These are phyloP conservation scores for Limonomyces culmigenus DNA, from an alignment of 1,284 basidiomycete genomes.

Conservation along the genomic window DNA sequence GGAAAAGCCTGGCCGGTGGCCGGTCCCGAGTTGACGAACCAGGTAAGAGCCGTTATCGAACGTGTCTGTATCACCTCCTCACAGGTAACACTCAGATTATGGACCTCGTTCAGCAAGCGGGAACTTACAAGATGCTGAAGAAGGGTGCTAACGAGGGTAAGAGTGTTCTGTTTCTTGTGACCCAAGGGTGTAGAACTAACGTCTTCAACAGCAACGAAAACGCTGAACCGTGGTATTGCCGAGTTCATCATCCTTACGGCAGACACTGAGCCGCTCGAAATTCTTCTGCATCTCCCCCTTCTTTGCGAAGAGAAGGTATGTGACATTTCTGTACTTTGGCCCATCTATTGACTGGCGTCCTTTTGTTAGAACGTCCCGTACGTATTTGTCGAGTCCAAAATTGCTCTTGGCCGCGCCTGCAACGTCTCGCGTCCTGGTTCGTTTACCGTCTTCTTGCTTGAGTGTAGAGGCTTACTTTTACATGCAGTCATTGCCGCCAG, in stretches of 20 bases:
- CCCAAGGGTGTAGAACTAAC: too few relatives aligned
- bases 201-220: slow-evolving; percentile 67
- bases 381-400: slow-evolving; percentile 89
- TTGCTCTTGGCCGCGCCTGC: slow-evolving; percentile 90
- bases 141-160: slow-evolving; percentile 93
- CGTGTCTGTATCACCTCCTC: slow-evolving; percentile 2
- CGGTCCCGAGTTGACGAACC: slow-evolving; percentile 81
- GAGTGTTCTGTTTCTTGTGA: slow-evolving; percentile 2
- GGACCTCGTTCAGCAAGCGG: slow-evolving; percentile 79
- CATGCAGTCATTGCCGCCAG: slow-evolving; percentile 93
- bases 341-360: background rate
- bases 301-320: slow-evolving; percentile 95
- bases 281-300: slow-evolving; percentile 91
- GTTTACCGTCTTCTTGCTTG: too few relatives aligned
- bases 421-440: slow-evolving; percentile 90
- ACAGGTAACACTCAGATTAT: slow-evolving; percentile 42
- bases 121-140: slow-evolving; percentile 93
- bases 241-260: slow-evolving; percentile 98
- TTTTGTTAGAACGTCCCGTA: slow-evolving; percentile 77
- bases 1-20: slow-evolving; percentile 91
- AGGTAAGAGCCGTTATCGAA: slow-evolving; percentile 33
- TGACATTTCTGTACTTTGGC: slow-evolving; percentile 1
- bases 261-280: slow-evolving; percentile 95
- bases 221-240: slow-evolving; percentile 95
- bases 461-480: too few relatives aligned